Conservation (phyloP, 2,329 filamentous ascomycete genomes). For the Apiospora sp. region DNA sequence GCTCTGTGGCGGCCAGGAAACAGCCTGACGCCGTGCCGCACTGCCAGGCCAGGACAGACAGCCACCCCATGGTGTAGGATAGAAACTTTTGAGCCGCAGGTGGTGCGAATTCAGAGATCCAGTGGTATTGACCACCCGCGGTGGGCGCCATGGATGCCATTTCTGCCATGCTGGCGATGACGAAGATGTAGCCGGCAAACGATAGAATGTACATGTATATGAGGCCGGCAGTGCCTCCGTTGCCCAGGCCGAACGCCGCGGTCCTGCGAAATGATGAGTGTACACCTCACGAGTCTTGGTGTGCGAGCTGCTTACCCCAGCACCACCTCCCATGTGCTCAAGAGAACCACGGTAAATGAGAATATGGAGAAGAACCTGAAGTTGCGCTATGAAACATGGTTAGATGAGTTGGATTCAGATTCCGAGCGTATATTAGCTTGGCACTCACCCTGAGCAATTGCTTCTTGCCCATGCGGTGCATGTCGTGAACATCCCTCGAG, state of each 20-base stretch:
- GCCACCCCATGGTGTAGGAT: constrained; percentile 60
- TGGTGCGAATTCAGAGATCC: constrained; percentile 63
- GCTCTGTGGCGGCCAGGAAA: constrained; percentile 41
- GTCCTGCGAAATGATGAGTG: constrained; percentile 36
- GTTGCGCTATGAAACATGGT: constrained; percentile 28
- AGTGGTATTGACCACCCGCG: constrained; percentile 48
- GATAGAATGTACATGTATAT: constrained; percentile 60
- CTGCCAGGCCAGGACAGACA: constrained; percentile 56
- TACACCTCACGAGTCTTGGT: neutral
- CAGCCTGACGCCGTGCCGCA: constrained; percentile 32
- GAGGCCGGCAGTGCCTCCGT: constrained; percentile 61
- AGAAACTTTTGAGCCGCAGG: constrained; percentile 55
- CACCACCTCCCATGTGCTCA: constrained; percentile 57
- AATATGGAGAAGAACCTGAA: constrained; percentile 37
- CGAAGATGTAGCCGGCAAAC: constrained; percentile 54
- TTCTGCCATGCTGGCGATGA: constrained; percentile 43
- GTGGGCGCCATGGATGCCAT: constrained; percentile 37
- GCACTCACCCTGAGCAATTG: constrained; percentile 17
- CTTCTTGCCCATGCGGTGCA: constrained; percentile 23
- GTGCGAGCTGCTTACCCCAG: constrained; percentile 42
- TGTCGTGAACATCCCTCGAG: constrained; percentile 9
- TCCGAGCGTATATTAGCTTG: neutral
- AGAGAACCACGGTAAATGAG: constrained; percentile 34
- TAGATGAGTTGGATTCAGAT: neutral
- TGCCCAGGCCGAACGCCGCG: constrained; percentile 49